Conservation (phyloP, 495 filamentous ascomycete species). For the Daldinia concentrica region DNA sequence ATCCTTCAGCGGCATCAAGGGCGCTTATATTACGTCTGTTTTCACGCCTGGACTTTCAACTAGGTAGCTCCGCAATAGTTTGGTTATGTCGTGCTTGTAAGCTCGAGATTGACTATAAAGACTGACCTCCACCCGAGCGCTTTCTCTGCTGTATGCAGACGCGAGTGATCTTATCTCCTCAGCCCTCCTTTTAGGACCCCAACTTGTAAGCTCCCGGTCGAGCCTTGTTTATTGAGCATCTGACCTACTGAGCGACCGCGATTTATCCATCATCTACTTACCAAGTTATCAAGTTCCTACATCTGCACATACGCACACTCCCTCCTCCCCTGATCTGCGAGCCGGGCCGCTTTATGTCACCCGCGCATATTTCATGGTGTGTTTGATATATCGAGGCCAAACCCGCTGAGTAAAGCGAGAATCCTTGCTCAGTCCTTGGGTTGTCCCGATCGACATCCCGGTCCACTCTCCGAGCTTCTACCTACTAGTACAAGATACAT, state of each 20-base stretch:
- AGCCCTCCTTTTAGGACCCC: conserved; percentile 34
- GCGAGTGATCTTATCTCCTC: conserved; percentile 27
- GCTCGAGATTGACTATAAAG: conserved; percentile 27
- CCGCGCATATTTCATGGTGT: conserved; percentile 23
- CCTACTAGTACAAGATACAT: conserved; percentile 40
- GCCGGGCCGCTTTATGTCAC: conserved; percentile 24
- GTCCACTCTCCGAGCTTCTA: conserved; percentile 36
- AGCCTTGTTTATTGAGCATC: conserved; percentile 35
- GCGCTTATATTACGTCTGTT: conserved; percentile 14
- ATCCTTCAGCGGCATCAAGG: conserved; percentile 6
- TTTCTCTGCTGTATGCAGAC: conserved; percentile 23
- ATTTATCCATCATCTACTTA: conserved; percentile 25
- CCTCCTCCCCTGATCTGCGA: conserved; percentile 18
- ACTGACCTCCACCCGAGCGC: conserved; percentile 5
- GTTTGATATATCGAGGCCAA: conserved; percentile 28
- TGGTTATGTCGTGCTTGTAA: conserved; percentile 15
- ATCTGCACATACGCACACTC: conserved; percentile 18
- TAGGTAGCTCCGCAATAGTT: conserved; percentile 17
- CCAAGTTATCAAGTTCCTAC: conserved; percentile 24
- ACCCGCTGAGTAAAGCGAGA: conserved; percentile 29
- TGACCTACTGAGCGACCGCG: conserved; percentile 34
- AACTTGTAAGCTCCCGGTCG: conserved; percentile 34
- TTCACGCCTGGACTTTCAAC: conserved; percentile 7
- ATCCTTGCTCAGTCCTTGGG: conserved; percentile 33
- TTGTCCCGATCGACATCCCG: conserved; percentile 44